These are phyloP conservation scores for Bipolaris zeicola DNA, from an alignment of 2,329 filamentous ascomycete genomes.

Conservation along the genomic window DNA sequence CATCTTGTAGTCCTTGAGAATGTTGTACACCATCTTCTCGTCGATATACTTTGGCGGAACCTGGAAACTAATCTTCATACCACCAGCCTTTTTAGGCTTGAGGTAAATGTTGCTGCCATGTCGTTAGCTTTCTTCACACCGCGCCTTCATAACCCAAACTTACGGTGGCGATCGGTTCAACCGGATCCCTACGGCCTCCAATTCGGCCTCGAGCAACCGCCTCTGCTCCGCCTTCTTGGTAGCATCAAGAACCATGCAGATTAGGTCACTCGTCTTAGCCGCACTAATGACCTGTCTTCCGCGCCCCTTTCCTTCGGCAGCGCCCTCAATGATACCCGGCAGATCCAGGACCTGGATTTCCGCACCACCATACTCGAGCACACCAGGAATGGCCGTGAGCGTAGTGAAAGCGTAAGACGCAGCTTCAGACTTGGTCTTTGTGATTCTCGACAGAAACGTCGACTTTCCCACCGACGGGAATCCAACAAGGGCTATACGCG, in stretches of 20 bases:
- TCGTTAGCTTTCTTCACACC: neutral
- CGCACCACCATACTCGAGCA: slow-evolving; percentile 95
- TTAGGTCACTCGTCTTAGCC: slow-evolving; percentile 96
- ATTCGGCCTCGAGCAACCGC: slow-evolving; percentile 83
- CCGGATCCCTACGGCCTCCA: slow-evolving; percentile 93
- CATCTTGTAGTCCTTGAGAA: slow-evolving; percentile 97
- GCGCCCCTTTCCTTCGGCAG: slow-evolving; percentile 91
- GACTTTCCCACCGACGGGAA: slow-evolving; percentile 99
- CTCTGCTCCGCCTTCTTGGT: slow-evolving; percentile 96
- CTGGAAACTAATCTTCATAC: slow-evolving; percentile 98
- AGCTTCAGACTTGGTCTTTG: slow-evolving; percentile 95
- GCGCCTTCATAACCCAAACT: neutral
- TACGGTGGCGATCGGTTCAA: slow-evolving; percentile 90
- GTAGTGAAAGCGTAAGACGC: slow-evolving; percentile 98
- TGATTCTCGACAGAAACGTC: slow-evolving; percentile 98
- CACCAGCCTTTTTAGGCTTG: slow-evolving; percentile 92
- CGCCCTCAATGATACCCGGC: slow-evolving; percentile 97
- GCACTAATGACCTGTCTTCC: slow-evolving; percentile 96
- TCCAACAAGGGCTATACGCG: slow-evolving; percentile 94
- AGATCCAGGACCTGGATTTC: slow-evolving; percentile 98
- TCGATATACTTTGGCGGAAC: slow-evolving; percentile 87
- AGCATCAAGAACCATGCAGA: slow-evolving; percentile 95
- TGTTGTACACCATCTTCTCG: slow-evolving; percentile 98
- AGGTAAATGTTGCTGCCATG: slow-evolving; percentile 87
- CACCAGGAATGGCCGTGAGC: slow-evolving; percentile 93